Evolutionary conservation across 2,329 filamentous ascomycete species (phyloP), one percentile per base, ranked within the genome.

Genomic region (Colletotrichum camelliae): DNA sequence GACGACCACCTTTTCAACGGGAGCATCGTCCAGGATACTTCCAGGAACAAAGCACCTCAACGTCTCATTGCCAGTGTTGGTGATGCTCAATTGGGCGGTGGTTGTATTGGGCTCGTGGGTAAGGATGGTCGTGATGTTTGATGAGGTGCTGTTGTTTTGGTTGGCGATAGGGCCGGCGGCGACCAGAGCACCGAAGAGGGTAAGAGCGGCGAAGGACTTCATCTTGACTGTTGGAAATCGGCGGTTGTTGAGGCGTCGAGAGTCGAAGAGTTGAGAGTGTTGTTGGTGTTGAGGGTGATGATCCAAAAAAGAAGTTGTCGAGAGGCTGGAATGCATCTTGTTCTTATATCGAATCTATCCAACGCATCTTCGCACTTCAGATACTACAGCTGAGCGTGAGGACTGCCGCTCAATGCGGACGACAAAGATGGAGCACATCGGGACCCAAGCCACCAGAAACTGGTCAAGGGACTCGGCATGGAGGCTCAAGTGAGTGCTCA

Each of bases 1-100:
- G 67, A 90, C 81, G 24, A 84, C 80, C 31, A 89, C 85, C 82
- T 89, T 89, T 82, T 90, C 86, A 24, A 89, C 85, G 2, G 87
- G 84, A 3, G 84, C 80, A 65, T 85, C 83, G 78, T 89, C 88
- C 43, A 90, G 80, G 77, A 90, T 84, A 48, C 86, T 88, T 35
- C 88, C 88, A 58, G 85, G 86, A 81, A 85, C 89, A 75, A 90
- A 82, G 48, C 90, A 78, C 80, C 88, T 88, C 72, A 90, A 77
- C 65, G 82, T 81, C 62, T 81, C 81, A 48, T 81, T 80, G 55
- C 87, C 87, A 35, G 80, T 87, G 84, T 90, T 90, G 76, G 85
- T 88, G 72, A 90, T 81, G 35, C 81, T 81, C 12, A 87, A 85
- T 81, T 88, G 88, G 79, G 90, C 83, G 48, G 83, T 83, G 39